phyloP scores from a whole-genome alignment of 768 basidiomycete species.

The Lactifluus volemus region DNA sequence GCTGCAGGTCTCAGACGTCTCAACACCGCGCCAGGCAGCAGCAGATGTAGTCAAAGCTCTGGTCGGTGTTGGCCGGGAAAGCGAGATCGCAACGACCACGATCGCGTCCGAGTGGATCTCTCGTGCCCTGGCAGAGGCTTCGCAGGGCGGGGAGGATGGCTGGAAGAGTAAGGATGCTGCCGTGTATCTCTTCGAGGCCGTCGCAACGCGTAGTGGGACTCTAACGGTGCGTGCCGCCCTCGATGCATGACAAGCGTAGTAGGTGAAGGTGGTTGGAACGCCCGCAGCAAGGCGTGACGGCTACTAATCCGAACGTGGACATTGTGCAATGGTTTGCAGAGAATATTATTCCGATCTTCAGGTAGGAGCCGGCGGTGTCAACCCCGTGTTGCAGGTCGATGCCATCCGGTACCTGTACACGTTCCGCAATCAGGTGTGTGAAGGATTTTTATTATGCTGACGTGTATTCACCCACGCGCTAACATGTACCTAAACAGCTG shows the following conservation, averaged over 20 bases:
- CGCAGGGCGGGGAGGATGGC: slow-evolving; percentile 44
- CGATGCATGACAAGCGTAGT: neutral
- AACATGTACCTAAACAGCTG: slow-evolving; percentile 39
- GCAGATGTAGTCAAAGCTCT: slow-evolving; percentile 93
- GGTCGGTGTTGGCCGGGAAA: slow-evolving; percentile 70
- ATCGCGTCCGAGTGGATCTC: slow-evolving; percentile 82
- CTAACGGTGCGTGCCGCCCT: slow-evolving; percentile 45
- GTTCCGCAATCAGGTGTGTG: slow-evolving; percentile 84
- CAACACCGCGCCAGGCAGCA: slow-evolving; percentile 86
- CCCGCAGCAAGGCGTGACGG: slow-evolving; percentile 80
- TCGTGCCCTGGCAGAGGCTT: slow-evolving; percentile 62
- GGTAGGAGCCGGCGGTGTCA: slow-evolving; percentile 54
- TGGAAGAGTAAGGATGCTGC: slow-evolving; percentile 96
- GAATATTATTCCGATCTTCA: slow-evolving; percentile 84
- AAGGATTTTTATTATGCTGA: neutral
- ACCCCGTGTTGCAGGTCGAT: slow-evolving; percentile 91
- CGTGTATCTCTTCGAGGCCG: slow-evolving; percentile 86
- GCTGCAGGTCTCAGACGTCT: slow-evolving; percentile 49
- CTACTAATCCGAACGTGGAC: slow-evolving; percentile 85
- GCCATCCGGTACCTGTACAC: slow-evolving; percentile 92
- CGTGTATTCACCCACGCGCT: neutral
- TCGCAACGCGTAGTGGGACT: slow-evolving; percentile 86
- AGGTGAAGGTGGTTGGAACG: neutral
- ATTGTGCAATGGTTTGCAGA: slow-evolving; percentile 94
- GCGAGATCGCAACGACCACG: slow-evolving; percentile 60